phyloP scores from a whole-genome alignment of 352 stramenopile genomes.

The Phytopythium ostracodes region DNA sequence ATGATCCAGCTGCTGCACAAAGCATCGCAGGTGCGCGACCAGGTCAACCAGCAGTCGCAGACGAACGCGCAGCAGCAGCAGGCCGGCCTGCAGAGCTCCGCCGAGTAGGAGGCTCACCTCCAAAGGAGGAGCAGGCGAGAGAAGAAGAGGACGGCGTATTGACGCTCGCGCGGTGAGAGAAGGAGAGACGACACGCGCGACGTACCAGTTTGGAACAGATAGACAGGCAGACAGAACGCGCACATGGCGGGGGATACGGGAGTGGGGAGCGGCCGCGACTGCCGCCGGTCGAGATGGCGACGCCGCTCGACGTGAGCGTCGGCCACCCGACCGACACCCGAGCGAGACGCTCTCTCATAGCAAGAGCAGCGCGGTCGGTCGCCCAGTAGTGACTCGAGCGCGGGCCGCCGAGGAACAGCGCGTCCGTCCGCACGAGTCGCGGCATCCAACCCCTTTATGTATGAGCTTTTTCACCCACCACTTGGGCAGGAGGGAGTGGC shows the following conservation, averaged over 20 bases:
- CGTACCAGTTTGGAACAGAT: not conserved
- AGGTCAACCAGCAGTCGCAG: slow-evolving; percentile 55
- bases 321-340: too few species aligned
- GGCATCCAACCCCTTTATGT: not conserved
- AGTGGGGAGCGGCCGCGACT: not conserved
- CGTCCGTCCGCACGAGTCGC: too few species aligned
- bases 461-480: not conserved
- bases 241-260: too few species aligned
- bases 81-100: slow-evolving; percentile 67
- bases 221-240: not conserved
- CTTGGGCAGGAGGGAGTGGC: not conserved
- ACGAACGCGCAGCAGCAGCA: slow-evolving; percentile 50
- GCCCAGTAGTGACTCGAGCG: too few species aligned
- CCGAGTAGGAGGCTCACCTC: too few species aligned
- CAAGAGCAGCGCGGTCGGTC: not conserved
- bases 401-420: not conserved
- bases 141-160: not conserved
- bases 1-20: slow-evolving; percentile 86
- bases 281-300: too few species aligned
- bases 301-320: not conserved
- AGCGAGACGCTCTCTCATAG: not conserved
- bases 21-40: slow-evolving; percentile 72
- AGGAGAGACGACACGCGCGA: not conserved
- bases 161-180: not conserved
- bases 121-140: not conserved